Evolutionary conservation across 1,284 basidiomycete genomes (phyloP).

Genomic region (Ceratobasidium sp.): DNA sequence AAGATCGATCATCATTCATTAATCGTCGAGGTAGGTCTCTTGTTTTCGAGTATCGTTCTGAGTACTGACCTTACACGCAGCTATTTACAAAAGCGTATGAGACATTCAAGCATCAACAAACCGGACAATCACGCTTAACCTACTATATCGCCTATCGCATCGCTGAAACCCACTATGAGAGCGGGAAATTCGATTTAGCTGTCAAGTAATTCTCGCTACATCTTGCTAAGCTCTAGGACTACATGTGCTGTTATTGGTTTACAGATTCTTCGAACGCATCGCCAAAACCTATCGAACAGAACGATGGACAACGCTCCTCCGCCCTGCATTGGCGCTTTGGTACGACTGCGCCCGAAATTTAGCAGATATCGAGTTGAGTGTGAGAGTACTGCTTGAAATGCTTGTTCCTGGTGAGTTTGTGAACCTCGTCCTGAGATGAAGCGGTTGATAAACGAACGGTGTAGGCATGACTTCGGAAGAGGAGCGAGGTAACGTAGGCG

Average conservation of each 20-base stretch:
- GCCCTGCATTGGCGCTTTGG: slow-evolving; percentile 79
- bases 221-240: background rate
- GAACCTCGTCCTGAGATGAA: background rate
- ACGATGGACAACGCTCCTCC: slow-evolving; percentile 78
- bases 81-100: slow-evolving; percentile 92
- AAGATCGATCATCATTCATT: slow-evolving; percentile 88
- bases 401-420: slow-evolving; percentile 73
- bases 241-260: too few species aligned
- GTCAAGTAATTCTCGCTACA: slow-evolving; percentile 67
- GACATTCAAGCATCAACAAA: slow-evolving; percentile 81
- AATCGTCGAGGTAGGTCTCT: slow-evolving; percentile 76
- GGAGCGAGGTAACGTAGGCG: slow-evolving; percentile 59
- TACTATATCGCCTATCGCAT: slow-evolving; percentile 89
- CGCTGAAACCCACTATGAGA: slow-evolving; percentile 82
- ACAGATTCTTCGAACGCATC: slow-evolving; percentile 89
- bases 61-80: slow-evolving; percentile 59
- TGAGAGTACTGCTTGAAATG: slow-evolving; percentile 83
- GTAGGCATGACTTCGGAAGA: slow-evolving; percentile 49
- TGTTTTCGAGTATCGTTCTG: background rate
- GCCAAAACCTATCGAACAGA: slow-evolving; percentile 86
- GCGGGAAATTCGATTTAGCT: slow-evolving; percentile 84
- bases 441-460: background rate
- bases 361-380: slow-evolving; percentile 79
- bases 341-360: slow-evolving; percentile 82
- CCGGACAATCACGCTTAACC: slow-evolving; percentile 75